Conservation (phyloP, 2,329 filamentous ascomycete species). For the Chlorencoelia australis region DNA sequence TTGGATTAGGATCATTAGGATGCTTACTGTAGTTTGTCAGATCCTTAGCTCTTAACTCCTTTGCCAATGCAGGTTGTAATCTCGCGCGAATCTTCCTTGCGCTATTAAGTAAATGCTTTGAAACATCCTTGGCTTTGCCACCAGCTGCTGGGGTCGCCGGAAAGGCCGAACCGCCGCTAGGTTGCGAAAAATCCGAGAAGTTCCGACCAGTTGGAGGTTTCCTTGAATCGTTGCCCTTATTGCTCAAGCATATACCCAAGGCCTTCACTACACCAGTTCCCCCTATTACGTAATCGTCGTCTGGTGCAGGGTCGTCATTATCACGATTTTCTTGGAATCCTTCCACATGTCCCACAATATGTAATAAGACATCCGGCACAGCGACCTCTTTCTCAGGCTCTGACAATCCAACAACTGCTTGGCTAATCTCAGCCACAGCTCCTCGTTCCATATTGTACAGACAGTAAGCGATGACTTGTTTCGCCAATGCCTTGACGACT, state of each 20-base stretch:
- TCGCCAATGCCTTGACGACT: slow-evolving; percentile 82
- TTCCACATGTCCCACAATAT: slow-evolving; percentile 66
- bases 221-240: slow-evolving; percentile 57
- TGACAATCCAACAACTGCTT: slow-evolving; percentile 28
- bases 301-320: slow-evolving; percentile 60
- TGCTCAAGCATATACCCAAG: slow-evolving; percentile 79
- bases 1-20: not conserved
- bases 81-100: slow-evolving; percentile 80
- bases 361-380: slow-evolving; percentile 76
- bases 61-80: slow-evolving; percentile 72
- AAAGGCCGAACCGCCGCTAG: slow-evolving; percentile 36
- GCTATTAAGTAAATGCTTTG: slow-evolving; percentile 76
- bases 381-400: slow-evolving; percentile 41
- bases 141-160: slow-evolving; percentile 32
- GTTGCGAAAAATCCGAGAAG: slow-evolving; percentile 15
- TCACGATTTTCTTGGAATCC: slow-evolving; percentile 41
- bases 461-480: slow-evolving; percentile 91
- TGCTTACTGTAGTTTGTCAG: slow-evolving; percentile 68
- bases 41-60: slow-evolving; percentile 60
- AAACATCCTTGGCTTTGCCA: slow-evolving; percentile 80
- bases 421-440: slow-evolving; percentile 52
- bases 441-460: slow-evolving; percentile 80
- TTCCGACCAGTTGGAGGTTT: slow-evolving; percentile 24
- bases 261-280: slow-evolving; percentile 94
- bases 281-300: slow-evolving; percentile 92